These are phyloP conservation scores for Solanum infundibuliforme DNA, from an alignment of 257 asterid species.

Conservation along the genomic window DNA sequence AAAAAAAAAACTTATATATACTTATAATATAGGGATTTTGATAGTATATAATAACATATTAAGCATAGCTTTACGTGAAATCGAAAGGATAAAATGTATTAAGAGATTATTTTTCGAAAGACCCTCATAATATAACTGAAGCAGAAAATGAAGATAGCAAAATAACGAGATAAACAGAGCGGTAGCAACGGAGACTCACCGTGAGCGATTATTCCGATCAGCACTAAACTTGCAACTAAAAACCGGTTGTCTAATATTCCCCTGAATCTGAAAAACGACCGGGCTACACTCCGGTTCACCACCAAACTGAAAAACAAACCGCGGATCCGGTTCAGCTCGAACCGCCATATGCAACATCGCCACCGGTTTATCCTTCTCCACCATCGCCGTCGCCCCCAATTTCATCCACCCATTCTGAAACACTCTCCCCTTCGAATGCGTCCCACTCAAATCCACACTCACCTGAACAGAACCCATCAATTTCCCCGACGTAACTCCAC, in stretches of 20 bases:
- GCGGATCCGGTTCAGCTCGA: constrained; percentile 80
- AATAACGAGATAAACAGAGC: neutral
- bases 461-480: constrained; percentile 42
- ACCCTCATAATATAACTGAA: rapidly evolving
- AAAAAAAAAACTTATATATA: too few species aligned
- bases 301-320: constrained; percentile 82
- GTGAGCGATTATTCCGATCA: constrained; percentile 59
- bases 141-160: rapidly evolving
- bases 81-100: too few species aligned
- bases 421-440: constrained; percentile 33
- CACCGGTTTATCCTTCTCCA: constrained; percentile 9
- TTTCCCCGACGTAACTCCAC: constrained; percentile 59
- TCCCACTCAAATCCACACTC: constrained; percentile 20
- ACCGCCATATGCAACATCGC: constrained; percentile 49
- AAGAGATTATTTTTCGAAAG: too few species aligned
- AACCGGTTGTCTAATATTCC: constrained; percentile 78
- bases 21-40: neutral
- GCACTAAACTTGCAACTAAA: constrained; percentile 88
- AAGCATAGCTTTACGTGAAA: too few species aligned
- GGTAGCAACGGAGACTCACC: constrained; percentile 31
- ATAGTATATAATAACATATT: too few species aligned
- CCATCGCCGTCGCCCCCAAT: constrained; percentile 23
- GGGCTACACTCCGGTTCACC: constrained; percentile 95
- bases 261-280: constrained; percentile 77
- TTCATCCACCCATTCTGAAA: constrained; percentile 74